Conservation (phyloP, 306 rosid species). For the Alnus rubra region DNA sequence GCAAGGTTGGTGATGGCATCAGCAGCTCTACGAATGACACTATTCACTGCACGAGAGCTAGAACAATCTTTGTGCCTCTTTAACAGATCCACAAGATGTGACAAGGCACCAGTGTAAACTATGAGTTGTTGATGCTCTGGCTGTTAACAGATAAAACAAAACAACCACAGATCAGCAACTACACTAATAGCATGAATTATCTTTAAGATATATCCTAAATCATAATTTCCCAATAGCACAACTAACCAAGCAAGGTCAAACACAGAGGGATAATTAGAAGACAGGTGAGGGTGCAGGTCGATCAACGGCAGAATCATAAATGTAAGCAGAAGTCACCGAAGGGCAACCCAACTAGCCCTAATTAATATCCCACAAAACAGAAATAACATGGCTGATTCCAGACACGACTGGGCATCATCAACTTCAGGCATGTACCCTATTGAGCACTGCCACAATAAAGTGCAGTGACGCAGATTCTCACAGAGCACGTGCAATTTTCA, state of each 20-base stretch:
- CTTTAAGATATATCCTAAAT: not conserved
- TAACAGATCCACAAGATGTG: slow-evolving; percentile 77
- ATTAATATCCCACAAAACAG: not conserved
- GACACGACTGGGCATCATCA: not conserved
- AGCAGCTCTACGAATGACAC: slow-evolving; percentile 98
- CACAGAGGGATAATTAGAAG: not conserved
- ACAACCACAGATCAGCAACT: not conserved
- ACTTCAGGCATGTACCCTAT: not conserved
- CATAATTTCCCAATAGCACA: not conserved
- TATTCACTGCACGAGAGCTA: slow-evolving; percentile 68
- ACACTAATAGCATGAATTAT: not conserved
- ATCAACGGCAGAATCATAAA: slow-evolving; percentile 5
- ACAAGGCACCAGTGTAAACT: slow-evolving; percentile 81
- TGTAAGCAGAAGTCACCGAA: slow-evolving; percentile 13
- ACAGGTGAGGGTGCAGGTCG: slow-evolving; percentile 1
- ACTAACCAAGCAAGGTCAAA: slow-evolving; percentile 7
- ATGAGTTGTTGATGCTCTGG: slow-evolving; percentile 97
- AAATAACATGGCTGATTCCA: not conserved
- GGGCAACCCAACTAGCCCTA: not conserved
- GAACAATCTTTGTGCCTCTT: slow-evolving; percentile 70
- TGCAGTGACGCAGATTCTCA: not conserved
- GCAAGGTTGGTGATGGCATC: slow-evolving; percentile 98
- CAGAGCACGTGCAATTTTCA: not conserved
- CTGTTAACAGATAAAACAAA: slow-evolving; percentile 51
- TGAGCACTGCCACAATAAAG: not conserved